Conservation (phyloP, 2,329 filamentous ascomycete species). For the Pestalotiopsis sp. region DNA sequence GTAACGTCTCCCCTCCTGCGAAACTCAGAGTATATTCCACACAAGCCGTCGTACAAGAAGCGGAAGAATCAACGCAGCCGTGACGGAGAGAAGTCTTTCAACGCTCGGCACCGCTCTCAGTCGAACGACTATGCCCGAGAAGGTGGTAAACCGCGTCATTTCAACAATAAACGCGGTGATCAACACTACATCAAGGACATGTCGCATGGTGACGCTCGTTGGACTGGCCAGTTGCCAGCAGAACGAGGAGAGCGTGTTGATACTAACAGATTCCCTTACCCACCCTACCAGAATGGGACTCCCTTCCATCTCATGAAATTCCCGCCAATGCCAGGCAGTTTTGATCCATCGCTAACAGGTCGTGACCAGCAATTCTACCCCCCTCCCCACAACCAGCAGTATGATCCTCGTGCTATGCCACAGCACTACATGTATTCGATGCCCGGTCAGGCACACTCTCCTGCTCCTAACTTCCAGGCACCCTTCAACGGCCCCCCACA, state of each 20-base stretch:
- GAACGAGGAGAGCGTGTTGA: slow-evolving; percentile 14
- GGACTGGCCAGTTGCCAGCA: slow-evolving; percentile 14
- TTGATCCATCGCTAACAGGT: slow-evolving; percentile 74
- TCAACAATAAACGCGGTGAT: slow-evolving; percentile 50
- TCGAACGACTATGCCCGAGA: slow-evolving; percentile 5
- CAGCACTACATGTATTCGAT: slow-evolving; percentile 35
- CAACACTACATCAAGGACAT: slow-evolving; percentile 24
- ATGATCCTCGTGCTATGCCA: slow-evolving; percentile 43
- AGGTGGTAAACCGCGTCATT: slow-evolving; percentile 38
- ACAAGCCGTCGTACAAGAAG: slow-evolving; percentile 42
- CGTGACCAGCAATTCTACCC: slow-evolving; percentile 57
- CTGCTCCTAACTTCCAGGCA: slow-evolving; percentile 49
- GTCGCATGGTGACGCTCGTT: not conserved
- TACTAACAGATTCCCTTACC: not conserved
- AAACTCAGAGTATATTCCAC: slow-evolving; percentile 36
- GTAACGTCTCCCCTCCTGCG: slow-evolving; percentile 56
- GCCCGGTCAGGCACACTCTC: slow-evolving; percentile 43
- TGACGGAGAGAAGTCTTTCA: slow-evolving; percentile 49
- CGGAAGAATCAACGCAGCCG: slow-evolving; percentile 46
- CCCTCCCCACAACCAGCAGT: slow-evolving; percentile 29
- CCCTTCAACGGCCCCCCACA: slow-evolving; percentile 44
- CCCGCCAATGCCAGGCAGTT: slow-evolving; percentile 57
- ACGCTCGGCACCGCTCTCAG: slow-evolving; percentile 37
- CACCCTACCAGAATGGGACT: not conserved
- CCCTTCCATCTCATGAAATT: not conserved